phyloP scores from a whole-genome alignment of 495 filamentous ascomycete species.

The Neurospora sp. region DNA sequence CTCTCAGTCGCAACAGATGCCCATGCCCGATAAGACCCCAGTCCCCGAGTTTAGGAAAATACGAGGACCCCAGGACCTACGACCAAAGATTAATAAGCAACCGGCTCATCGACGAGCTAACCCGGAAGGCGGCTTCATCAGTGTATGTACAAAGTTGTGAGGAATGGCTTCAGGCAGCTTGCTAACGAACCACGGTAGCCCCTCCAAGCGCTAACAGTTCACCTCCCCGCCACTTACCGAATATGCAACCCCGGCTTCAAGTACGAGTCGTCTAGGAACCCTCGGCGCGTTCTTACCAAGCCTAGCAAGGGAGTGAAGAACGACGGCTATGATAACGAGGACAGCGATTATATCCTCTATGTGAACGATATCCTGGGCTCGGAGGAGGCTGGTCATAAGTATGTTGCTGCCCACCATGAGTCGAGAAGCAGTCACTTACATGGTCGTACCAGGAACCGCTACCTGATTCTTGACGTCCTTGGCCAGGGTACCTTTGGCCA shows the following conservation, averaged over 20 bases:
- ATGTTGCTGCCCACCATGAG: constrained; percentile 21
- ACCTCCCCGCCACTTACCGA: constrained; percentile 89
- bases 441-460: constrained; percentile 67
- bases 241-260: constrained; percentile 98
- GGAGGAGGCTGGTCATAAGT: constrained; percentile 97
- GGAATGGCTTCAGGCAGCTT: not conserved
- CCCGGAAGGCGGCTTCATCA: constrained; percentile 97
- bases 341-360: constrained; percentile 98
- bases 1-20: constrained; percentile 35
- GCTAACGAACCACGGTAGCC: constrained; percentile 45
- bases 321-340: constrained; percentile 98
- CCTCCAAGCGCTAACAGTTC: constrained; percentile 87
- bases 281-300: constrained; percentile 93
- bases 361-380: constrained; percentile 98
- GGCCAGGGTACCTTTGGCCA: constrained; percentile 99
- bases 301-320: constrained; percentile 99
- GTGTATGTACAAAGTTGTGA: constrained; percentile 47
- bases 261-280: constrained; percentile 98
- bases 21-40: constrained; percentile 49
- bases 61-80: constrained; percentile 58
- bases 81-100: constrained; percentile 74
- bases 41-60: constrained; percentile 83
- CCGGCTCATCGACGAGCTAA: constrained; percentile 88
- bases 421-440: not conserved
- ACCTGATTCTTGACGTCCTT: constrained; percentile 94